Percentiles rank a stretch among this genome's conserved stretches.
Evolutionary conservation across 306 rosid species (phyloP).

Genomic region (Canavalia gladiata): DNA sequence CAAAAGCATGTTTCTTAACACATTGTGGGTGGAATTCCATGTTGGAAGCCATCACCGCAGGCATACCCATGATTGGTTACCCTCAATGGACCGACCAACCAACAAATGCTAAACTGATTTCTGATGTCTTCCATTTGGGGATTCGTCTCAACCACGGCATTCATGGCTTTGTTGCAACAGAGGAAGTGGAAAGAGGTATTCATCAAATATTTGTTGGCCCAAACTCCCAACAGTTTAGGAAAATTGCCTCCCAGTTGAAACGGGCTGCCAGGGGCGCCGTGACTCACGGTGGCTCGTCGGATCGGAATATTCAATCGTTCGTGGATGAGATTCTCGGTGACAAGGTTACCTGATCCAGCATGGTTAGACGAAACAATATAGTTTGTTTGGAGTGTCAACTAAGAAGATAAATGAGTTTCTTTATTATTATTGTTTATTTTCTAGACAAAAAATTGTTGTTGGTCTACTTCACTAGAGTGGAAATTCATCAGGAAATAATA

Average conservation of each 20-base stretch:
- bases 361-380: too few relatives aligned
- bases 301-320: constrained; percentile 50
- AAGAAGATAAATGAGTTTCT: too few relatives aligned
- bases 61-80: constrained; percentile 59
- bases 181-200: constrained; percentile 56
- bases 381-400: too few relatives aligned
- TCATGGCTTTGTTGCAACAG: constrained; percentile 49
- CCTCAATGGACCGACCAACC: constrained; percentile 72
- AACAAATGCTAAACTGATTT: constrained; percentile 59
- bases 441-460: too few relatives aligned
- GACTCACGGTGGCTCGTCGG: constrained; percentile 59
- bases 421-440: too few relatives aligned
- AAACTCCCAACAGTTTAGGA: constrained; percentile 40
- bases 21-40: constrained; percentile 70
- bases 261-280: constrained; percentile 52
- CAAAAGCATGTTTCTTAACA: constrained; percentile 60
- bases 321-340: constrained; percentile 53
- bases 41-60: constrained; percentile 57
- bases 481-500: too few relatives aligned
- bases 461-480: too few relatives aligned
- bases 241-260: constrained; percentile 44
- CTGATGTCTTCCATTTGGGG: constrained; percentile 53
- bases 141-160: constrained; percentile 46
- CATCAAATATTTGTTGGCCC: constrained; percentile 45
- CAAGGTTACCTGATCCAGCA: too few relatives aligned